Evolutionary conservation across 2,329 filamentous ascomycete species (phyloP), one percentile per base, ranked within the genome.

Genomic region (Phialophora chinensis): DNA sequence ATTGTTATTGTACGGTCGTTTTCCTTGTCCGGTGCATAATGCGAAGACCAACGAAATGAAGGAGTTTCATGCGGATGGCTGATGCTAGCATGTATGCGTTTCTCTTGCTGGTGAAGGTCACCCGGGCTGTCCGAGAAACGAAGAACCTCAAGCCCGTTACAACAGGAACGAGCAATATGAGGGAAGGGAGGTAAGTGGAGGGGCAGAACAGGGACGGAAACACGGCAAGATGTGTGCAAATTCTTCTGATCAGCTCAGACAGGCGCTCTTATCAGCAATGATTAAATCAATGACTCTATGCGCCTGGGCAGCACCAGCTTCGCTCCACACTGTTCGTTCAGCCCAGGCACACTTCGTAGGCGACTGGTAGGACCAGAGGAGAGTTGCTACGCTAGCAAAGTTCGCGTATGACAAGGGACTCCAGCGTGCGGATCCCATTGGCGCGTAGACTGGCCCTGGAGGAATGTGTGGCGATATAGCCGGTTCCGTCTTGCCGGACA

Each of bases 251-350:
- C 14, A 17, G 38, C 38, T 44, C 17, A n/a, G 7, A 27, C 25
- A 60, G 11, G 17, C 44, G 42, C 42, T 61, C 47, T 61, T 61
- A 54, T 54, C 59, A 61, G 59, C 49, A 42, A 60, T 52, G 27
- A 60, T 35, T 60, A 27, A 60, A 29, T 53, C 49, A 29, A 44
- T 42, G 29, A 38, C 23, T 54, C 29, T 42, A 27, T n/a, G 47
- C 54, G 49, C 47, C 49, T 55, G 25, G n/a, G 27, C 27, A 20
- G 17, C n/a, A 29, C 53, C 25, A 11, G 29, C 6, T 27, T 29
- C 27, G 20, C 49, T 55, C 23, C 53, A 55, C n/a, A 29, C 5
- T 11, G 29, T 7, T n/a, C 14, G 10, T 12, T 55, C 25, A 35
- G 53, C 11, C 29, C 25, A 55, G 53, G 53, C n/a, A 55, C 53